Evolutionary conservation across 83 land plant species (phyloP).

Genomic region (Picea abies): DNA sequence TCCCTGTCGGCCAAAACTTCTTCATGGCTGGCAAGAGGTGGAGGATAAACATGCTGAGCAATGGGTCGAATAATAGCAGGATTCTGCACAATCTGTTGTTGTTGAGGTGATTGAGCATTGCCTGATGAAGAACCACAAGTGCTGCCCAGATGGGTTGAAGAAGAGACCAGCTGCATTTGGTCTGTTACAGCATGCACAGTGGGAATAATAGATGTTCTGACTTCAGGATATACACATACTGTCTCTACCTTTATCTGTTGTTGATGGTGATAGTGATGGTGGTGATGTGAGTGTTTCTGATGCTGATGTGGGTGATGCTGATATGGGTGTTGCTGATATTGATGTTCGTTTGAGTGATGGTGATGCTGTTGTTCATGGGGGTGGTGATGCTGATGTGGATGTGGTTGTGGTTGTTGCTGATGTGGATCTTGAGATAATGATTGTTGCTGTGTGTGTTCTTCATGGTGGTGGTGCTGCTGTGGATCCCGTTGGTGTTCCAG

Average conservation of each 20-base stretch:
- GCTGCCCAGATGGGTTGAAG: background rate
- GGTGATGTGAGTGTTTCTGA: background rate
- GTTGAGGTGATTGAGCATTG: background rate
- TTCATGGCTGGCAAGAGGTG: background rate
- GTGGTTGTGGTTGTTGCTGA: background rate
- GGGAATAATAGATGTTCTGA: background rate
- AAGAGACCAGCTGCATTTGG: background rate
- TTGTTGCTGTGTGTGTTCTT: background rate
- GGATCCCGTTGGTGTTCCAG: too few relatives aligned
- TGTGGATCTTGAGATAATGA: background rate
- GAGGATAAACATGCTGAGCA: background rate
- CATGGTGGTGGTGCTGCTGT: background rate
- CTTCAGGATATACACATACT: background rate
- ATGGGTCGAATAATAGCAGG: background rate
- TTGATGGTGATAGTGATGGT: background rate
- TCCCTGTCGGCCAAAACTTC: slow-evolving; percentile 8
- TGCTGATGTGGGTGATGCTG: background rate
- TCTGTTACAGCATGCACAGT: slow-evolving; percentile 2
- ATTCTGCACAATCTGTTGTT: background rate
- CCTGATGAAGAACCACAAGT: background rate
- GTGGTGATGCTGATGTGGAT: background rate
- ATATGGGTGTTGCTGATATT: background rate
- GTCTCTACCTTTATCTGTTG: background rate
- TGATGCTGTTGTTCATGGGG: background rate
- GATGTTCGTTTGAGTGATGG: background rate